Base-by-base conservation (phyloP, 2,329 filamentous ascomycete genomes). In the Penicillium sp. region DNA sequence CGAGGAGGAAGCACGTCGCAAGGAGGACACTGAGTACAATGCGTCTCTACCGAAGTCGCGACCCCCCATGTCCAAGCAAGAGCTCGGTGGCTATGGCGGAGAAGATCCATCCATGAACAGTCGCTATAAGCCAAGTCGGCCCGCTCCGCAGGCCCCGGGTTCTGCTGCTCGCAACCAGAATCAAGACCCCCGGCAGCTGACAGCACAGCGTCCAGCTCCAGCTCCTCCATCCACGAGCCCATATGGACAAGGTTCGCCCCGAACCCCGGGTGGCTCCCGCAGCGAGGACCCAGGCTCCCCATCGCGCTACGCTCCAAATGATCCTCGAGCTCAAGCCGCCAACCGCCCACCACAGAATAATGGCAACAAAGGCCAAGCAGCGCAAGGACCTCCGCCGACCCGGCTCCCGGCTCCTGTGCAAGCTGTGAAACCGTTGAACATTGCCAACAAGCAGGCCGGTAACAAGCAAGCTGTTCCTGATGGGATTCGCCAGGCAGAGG, bases 401-500 rank as follows among this genome's bases (percentile, higher is more conserved):
- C 83, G 48, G 71, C 77, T 61, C 64, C 73, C 60, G 69, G 79
- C 61, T 67, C 76, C 59, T 50, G 64, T 66, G 63, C 75, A 70
- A 44, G 58, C 69, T 31, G 81, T 88, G 39, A 89, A 89, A 65
- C 85, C 85, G 22, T 74, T 90, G 38, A 89, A 90, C 56, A 82
- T 90, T 42, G 79, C 77, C 8, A 72, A 77, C 41, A 88, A 88
- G 67, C 76, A 77, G 45, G 48, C 58, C 10, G 54, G 44, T 55
- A 71, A 57, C 46, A 59, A 75, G 69, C 52, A 69, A 50, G 52
- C 42, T 26, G 54, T 60, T 30, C 49, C 68, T 41, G 85, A 92
- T 57, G 75, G 82, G 18, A 79, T 94, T 51, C 93, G 92, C 69
- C 85, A 89, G 55, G 89, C 90, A 3, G 89, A 96, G 64, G 83